These are phyloP conservation scores for Kondoa malvinella DNA, from an alignment of 768 basidiomycete species.

Conservation along the genomic window DNA sequence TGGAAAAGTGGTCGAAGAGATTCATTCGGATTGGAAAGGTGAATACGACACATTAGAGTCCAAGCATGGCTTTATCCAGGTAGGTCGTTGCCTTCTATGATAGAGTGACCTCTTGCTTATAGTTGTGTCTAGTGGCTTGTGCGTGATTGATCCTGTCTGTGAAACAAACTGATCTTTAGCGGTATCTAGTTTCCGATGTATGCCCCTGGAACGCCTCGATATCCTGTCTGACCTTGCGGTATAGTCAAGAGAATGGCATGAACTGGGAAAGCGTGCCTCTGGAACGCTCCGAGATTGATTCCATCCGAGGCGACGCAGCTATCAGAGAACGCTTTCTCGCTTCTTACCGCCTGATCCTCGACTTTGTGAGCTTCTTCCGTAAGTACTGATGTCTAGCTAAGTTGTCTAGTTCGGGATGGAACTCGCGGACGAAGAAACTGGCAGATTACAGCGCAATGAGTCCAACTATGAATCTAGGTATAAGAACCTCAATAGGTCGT, in stretches of 20 bases:
- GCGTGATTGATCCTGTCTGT: conserved; percentile 25
- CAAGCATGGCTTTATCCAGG: conserved; percentile 58
- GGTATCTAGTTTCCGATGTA: background rate
- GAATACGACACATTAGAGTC: conserved; percentile 47
- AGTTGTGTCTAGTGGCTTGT: background rate
- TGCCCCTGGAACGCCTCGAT: background rate
- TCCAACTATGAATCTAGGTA: conserved; percentile 41
- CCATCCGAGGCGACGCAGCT: conserved; percentile 41
- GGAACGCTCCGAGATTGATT: conserved; percentile 45
- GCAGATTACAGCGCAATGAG: conserved; percentile 40
- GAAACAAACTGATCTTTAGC: too few relatives aligned
- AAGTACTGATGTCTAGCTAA: background rate
- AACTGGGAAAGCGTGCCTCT: conserved; percentile 51
- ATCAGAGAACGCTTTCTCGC: conserved; percentile 40
- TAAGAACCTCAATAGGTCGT: conserved; percentile 44
- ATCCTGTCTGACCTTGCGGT: conserved; percentile 41
- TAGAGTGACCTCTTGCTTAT: too few relatives aligned
- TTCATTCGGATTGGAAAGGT: conserved; percentile 47
- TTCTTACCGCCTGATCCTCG: conserved; percentile 57
- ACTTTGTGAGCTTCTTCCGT: conserved; percentile 35
- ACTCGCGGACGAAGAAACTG: conserved; percentile 44
- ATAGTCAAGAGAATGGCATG: conserved; percentile 56
- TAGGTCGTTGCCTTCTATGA: too few relatives aligned
- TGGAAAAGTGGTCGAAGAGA: conserved; percentile 44
- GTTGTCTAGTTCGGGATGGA: conserved; percentile 45